These are phyloP conservation scores for Camellia japonica DNA, from an alignment of 148 eudicot genomes.

Conservation along the genomic window DNA sequence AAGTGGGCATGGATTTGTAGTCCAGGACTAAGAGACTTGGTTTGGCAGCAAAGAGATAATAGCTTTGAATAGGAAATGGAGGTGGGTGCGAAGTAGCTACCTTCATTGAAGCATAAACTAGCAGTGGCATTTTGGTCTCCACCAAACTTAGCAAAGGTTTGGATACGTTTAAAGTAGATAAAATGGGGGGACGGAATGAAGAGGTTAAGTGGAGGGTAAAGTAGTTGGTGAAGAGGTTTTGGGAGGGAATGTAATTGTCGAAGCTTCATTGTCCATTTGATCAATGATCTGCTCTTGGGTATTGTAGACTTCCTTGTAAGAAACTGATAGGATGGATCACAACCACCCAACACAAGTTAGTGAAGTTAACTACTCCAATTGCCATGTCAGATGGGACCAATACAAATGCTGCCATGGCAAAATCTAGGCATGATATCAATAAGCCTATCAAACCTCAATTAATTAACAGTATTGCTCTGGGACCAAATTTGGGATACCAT, in stretches of 20 bases:
- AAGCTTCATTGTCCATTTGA: constrained; percentile 36
- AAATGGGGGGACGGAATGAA: neutral
- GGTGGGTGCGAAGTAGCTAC: neutral
- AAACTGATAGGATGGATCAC: neutral
- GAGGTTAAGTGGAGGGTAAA: neutral
- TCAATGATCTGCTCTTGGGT: neutral
- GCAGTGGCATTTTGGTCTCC: neutral
- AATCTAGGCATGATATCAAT: too few species aligned
- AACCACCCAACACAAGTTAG: too few species aligned
- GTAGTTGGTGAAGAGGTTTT: constrained; percentile 13
- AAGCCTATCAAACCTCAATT: too few species aligned
- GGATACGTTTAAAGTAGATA: neutral
- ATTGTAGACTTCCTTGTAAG: neutral
- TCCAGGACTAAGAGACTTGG: constrained; percentile 45
- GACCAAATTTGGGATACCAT: too few species aligned
- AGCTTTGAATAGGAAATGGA: constrained; percentile 31
- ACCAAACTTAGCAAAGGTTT: constrained; percentile 16
- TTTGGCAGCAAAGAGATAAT: constrained; percentile 36
- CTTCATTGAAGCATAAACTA: neutral
- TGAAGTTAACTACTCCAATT: too few species aligned
- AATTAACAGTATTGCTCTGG: too few species aligned
- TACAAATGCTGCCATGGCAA: too few species aligned
- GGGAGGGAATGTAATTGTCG: constrained; percentile 34
- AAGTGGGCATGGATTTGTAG: constrained; percentile 46
- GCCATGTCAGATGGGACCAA: too few species aligned